Base-by-base conservation (phyloP, 2,329 filamentous ascomycete genomes). In the Exophiala lecanii-corni region DNA sequence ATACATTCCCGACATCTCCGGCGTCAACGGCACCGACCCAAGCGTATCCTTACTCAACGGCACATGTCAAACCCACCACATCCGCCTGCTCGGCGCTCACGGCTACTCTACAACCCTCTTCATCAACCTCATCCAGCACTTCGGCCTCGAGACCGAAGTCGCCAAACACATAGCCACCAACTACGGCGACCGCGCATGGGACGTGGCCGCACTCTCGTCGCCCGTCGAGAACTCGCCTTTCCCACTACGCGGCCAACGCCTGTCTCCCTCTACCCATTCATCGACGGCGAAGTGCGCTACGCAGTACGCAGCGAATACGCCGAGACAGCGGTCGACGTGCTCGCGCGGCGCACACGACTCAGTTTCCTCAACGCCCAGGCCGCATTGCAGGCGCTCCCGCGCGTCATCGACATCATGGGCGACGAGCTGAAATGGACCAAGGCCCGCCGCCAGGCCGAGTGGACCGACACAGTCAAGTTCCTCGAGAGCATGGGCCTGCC, bases 111-210 rank as follows among this genome's bases (percentile, higher is more conserved):
- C 89, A 66, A 86, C 89, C 2, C 79, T 96, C 16, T 95, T 94
- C 71, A 95, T 96, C 73, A 89, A 92, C 65, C 72, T 96, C 30
- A 92, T 95, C 61, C 89, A 95, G 65, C 86, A 94, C 68, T 95
- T 87, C 61, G 88, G 88, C 50, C 70, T 96, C 42, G 89, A 95
- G 65, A 94, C 86, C 15, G 88, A 94, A 55, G 86, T 95, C 13
- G 89, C 89, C 31, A 86, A 88, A 68, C 89, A 96, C 65, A 74
- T 96, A 25, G 84, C 84, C 6, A 78, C 84, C 58, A 86, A 86
- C 46, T 97, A 96, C 61, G 89, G 91, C 55, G 89, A 96, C 66
- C 81, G 89, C 45, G 88, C 89, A 17, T 96, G 89, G 89, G 84
- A 84, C 13, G 88, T 96, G 17, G 88, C 86, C 6, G 78, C 85